Evolutionary conservation across 73 alveolate species (phyloP), one percentile per base, ranked within the genome.

Genomic region (Paramecium primaurelia): DNA sequence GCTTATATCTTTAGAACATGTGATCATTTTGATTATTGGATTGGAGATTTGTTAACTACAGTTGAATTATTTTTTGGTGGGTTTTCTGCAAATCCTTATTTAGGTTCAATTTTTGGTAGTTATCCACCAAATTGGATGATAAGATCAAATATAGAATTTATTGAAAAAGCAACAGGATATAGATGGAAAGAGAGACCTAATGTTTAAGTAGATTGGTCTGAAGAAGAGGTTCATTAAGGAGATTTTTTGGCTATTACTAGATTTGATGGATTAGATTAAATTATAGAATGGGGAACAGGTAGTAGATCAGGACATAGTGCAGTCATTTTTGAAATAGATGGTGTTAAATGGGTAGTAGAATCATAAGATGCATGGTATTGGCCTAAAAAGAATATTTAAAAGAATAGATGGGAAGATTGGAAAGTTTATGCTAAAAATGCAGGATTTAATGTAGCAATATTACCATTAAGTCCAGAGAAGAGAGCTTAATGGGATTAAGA

Each of bases 301-400:
- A 75, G 98, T 34, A 96, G 95, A 49, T 86, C 93, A 37, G 99
- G 99, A 40, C 99, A 97, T 92, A 86, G 97, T 22, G 95, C 95
- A 14, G 96, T 95, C n/a, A 96, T 98, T 26, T 92, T 97, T 22
- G 98, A 97, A 26, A 92, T 86, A 8, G 97, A 93, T 59, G 96
- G 96, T 18, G 98, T 93, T 32, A 95, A 95, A 34, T 95, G 96
- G 92, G 95, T 97, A 36, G 93, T 97, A 37, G 99, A 97, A 94
- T 51, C 96, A 59, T 97, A 97, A 94, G 99, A 97, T 93, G 99
- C 96, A 45, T 95, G 98, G 97, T 97, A 97, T 95, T 97, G 99
- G 99, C 99, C 99, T 60, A 93, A 89, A 10, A 93, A 92, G 75
- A 96, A 97, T 47, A 95, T 97, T 90, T 96, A 97, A 91, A 96